A percentile compares a stretch with the other conserved stretches of the same genome.
Conservation (phyloP, 345 rosid genomes). For the Gossypium herbaceum region DNA sequence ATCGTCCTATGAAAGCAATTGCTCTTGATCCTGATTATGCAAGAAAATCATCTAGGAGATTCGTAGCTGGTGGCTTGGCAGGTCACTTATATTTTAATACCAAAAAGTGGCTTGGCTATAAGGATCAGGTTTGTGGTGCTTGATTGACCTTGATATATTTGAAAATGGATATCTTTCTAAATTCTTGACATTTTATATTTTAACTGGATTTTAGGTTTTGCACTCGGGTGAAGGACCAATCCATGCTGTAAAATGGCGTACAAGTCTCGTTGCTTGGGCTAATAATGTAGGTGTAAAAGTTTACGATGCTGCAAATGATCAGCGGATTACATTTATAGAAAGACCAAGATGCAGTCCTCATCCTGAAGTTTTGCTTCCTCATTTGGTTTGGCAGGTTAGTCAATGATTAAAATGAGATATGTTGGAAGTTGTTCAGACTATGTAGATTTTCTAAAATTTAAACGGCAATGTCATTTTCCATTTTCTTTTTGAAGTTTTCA, state of each 20-base stretch:
- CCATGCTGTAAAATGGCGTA: conserved; percentile 90
- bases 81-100: conserved; percentile 79
- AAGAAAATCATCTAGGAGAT: conserved; percentile 64
- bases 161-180: conserved; percentile 6
- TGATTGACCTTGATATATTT: background rate
- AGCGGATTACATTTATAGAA: conserved; percentile 89
- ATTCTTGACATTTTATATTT: conserved; percentile 7
- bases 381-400: conserved; percentile 97
- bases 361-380: conserved; percentile 86
- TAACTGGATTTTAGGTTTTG: conserved; percentile 51
- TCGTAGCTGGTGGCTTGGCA: conserved; percentile 95
- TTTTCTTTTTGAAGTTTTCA: conserved; percentile 2
- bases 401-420: background rate
- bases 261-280: conserved; percentile 96
- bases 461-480: background rate
- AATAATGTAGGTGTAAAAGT: conserved; percentile 95
- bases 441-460: background rate
- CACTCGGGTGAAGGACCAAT: conserved; percentile 99
- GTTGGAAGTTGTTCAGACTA: background rate
- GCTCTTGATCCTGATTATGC: conserved; percentile 87
- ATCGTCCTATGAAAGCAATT: conserved; percentile 97
- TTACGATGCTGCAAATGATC: conserved; percentile 85
- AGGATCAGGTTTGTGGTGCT: conserved; percentile 70
- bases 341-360: conserved; percentile 88
- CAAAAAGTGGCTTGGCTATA: conserved; percentile 86